These are phyloP conservation scores for Hypoxylon sp. DNA, from an alignment of 2,329 filamentous ascomycete genomes.

Conservation along the genomic window DNA sequence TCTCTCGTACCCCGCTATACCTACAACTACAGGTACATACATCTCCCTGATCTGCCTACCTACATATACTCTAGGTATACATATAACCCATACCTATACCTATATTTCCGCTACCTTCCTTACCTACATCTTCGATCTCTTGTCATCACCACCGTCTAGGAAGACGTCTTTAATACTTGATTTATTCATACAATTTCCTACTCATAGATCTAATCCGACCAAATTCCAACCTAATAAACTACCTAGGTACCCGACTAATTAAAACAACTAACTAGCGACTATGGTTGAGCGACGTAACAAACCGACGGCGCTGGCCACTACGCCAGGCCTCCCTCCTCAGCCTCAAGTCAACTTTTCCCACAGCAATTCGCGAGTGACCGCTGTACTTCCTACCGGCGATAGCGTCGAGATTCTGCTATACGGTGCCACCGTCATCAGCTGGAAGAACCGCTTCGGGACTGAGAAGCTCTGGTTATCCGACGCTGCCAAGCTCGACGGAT, in stretches of 20 bases:
- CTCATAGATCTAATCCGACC: background rate
- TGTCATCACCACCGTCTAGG: constrained; percentile 5
- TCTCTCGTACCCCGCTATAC: constrained; percentile 33
- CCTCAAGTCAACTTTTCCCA: constrained; percentile 81
- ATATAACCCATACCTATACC: constrained; percentile 11
- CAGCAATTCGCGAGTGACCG: constrained; percentile 80
- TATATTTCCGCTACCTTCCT: constrained; percentile 4
- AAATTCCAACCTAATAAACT: background rate
- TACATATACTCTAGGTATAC: no score
- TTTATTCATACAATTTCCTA: constrained; percentile 2
- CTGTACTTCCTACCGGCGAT: constrained; percentile 87
- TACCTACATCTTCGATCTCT: constrained; percentile 10
- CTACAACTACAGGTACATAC: background rate
- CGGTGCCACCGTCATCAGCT: constrained; percentile 92
- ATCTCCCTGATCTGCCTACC: no score
- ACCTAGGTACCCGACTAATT: constrained; percentile 12
- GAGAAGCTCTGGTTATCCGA: constrained; percentile 92
- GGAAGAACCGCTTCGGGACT: constrained; percentile 83
- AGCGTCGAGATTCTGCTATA: constrained; percentile 88
- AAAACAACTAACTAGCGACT: constrained; percentile 21
- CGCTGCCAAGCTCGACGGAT: constrained; percentile 84
- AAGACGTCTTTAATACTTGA: background rate
- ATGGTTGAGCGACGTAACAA: constrained; percentile 91
- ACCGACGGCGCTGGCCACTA: constrained; percentile 80
- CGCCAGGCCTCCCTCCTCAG: constrained; percentile 80